Percentiles rank a stretch among this genome's conserved stretches.
These are phyloP conservation scores for Flaveria floridana DNA, from an alignment of 140 eudicot genomes.

Conservation along the genomic window DNA sequence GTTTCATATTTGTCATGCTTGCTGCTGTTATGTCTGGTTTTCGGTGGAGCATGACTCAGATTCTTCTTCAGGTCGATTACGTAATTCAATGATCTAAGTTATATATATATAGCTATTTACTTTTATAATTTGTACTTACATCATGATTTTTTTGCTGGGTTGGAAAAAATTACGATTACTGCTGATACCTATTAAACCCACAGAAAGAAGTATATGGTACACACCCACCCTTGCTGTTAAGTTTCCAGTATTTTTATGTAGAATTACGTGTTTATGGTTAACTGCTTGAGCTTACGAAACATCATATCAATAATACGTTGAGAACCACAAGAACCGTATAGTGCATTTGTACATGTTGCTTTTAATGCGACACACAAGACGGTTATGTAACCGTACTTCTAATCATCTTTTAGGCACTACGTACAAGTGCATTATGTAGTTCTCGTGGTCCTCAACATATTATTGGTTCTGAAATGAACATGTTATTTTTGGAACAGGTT, in stretches of 20 bases:
- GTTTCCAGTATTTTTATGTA: conserved; percentile 8
- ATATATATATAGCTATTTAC: conserved; percentile 1
- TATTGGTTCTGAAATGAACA: too few species aligned
- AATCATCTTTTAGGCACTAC: too few species aligned
- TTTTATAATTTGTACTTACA: conserved; percentile 18
- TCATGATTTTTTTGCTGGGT: conserved; percentile 28
- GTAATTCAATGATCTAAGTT: not conserved
- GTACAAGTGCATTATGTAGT: too few species aligned
- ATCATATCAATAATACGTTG: not conserved
- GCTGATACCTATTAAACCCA: conserved; percentile 37
- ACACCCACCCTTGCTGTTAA: conserved; percentile 27
- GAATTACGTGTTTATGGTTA: not conserved
- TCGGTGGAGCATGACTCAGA: conserved; percentile 95
- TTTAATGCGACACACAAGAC: too few species aligned
- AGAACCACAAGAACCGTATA: too few species aligned
- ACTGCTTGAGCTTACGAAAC: not conserved
- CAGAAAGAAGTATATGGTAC: conserved; percentile 93
- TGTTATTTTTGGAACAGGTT: conserved; percentile 46
- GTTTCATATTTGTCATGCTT: conserved; percentile 90
- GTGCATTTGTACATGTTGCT: too few species aligned
- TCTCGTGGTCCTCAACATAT: too few species aligned
- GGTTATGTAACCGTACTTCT: too few species aligned
- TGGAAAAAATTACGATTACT: conserved; percentile 29
- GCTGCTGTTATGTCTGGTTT: conserved; percentile 99
- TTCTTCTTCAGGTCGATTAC: conserved; percentile 81